These are phyloP conservation scores for Jatropha podagrica DNA, from an alignment of 441 rosid species.

Conservation along the genomic window DNA sequence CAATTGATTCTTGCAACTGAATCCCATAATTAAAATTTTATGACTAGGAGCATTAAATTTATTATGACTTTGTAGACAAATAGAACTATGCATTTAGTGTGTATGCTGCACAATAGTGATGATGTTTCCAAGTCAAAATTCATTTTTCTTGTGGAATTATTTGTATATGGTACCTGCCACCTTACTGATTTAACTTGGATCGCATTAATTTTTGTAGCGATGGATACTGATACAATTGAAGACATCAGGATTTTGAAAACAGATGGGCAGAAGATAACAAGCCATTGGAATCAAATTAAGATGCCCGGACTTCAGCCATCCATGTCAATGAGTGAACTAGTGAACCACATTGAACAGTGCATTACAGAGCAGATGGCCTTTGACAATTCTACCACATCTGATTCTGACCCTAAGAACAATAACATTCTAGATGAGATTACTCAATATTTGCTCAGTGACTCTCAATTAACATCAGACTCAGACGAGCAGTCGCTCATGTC, in stretches of 20 bases:
- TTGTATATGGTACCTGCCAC: neutral
- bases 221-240: conserved; percentile 32
- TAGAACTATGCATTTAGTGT: neutral
- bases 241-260: conserved; percentile 22
- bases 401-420: conserved; percentile 21
- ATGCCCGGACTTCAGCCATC: conserved; percentile 44
- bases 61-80: neutral
- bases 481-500: conserved; percentile 44
- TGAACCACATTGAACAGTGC: conserved; percentile 47
- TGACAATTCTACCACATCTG: conserved; percentile 19
- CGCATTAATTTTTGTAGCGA: conserved; percentile 22
- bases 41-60: too few species aligned
- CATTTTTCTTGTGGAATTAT: neutral
- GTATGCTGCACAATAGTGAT: neutral
- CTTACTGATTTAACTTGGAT: neutral
- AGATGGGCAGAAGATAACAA: conserved; percentile 18
- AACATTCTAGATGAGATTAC: conserved; percentile 43
- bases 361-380: conserved; percentile 38
- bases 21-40: too few species aligned
- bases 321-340: conserved; percentile 44
- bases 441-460: conserved; percentile 43
- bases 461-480: conserved; percentile 30
- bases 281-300: conserved; percentile 33
- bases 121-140: neutral
- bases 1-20: neutral